phyloP scores from a whole-genome alignment of 1,139 yeast genomes.

The Candida tetrigidarum region DNA sequence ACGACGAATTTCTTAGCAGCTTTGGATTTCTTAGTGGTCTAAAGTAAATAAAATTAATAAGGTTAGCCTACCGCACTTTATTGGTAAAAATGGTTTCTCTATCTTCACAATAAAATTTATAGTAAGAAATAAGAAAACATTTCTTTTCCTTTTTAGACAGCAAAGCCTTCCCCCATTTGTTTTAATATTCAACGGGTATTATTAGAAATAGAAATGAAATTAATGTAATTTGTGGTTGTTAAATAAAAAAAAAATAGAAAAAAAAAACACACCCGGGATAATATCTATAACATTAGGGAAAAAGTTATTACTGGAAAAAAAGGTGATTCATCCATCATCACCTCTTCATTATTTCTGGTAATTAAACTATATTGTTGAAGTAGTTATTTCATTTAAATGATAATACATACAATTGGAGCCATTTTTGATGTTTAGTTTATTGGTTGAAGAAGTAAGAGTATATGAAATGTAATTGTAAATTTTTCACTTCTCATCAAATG shows the following conservation, averaged over 20 bases:
- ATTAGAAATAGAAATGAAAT: too few species aligned
- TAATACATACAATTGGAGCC: constrained; percentile 89
- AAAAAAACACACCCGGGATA: constrained; percentile 11
- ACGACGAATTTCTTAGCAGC: constrained; percentile 91
- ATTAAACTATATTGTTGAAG: constrained; percentile 2
- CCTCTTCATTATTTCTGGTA: constrained; percentile 5
- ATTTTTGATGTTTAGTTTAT: constrained; percentile 40
- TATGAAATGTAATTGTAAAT: not conserved
- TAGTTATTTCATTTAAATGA: constrained; percentile 4
- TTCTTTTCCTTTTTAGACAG: constrained; percentile 15
- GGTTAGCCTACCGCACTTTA: constrained; percentile 63
- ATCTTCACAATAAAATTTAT: constrained; percentile 14
- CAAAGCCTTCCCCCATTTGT: constrained; percentile 19
- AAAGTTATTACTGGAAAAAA: constrained; percentile 13
- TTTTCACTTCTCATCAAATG: not conserved
- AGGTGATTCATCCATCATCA: too few species aligned
- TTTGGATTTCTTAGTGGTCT: constrained; percentile 82
- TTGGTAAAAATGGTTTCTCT: constrained; percentile 22
- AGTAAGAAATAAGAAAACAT: constrained; percentile 19
- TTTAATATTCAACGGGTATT: too few species aligned
- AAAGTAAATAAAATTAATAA: constrained; percentile 34
- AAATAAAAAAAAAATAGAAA: constrained; percentile 7
- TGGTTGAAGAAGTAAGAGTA: not conserved
- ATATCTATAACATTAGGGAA: too few species aligned
- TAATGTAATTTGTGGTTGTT: constrained; percentile 8